Percentiles rank a stretch among this genome's conserved stretches.
Evolutionary conservation across 2,329 filamentous ascomycete species (phyloP).

Genomic region (Nigrospora osmanthi): DNA sequence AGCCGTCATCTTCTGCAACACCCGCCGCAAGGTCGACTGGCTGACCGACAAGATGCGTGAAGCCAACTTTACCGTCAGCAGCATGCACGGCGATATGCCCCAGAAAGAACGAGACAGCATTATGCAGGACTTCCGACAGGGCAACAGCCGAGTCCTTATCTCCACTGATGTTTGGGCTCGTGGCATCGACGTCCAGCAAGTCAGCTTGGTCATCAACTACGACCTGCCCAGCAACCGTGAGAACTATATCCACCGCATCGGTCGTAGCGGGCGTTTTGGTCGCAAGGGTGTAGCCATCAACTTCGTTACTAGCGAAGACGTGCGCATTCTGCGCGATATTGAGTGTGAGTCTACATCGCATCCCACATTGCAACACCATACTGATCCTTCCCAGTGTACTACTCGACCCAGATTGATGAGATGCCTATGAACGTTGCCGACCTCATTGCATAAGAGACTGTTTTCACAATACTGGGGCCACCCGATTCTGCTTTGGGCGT

Average conservation of each 20-base stretch:
- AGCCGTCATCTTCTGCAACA: conserved; percentile 97
- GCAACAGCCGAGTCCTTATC: conserved; percentile 90
- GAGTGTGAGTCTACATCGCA: conserved; percentile 57
- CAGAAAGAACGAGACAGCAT: conserved; percentile 98
- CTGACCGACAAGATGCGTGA: conserved; percentile 98
- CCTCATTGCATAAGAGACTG: conserved; percentile 37
- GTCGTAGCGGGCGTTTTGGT: conserved; percentile 98
- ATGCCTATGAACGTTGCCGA: conserved; percentile 94
- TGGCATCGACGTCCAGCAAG: conserved; percentile 90
- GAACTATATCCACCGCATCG: conserved; percentile 98
- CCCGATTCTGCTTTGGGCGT: neutral
- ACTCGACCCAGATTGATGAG: conserved; percentile 94
- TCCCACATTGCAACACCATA: neutral
- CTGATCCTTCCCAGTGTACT: conserved; percentile 57
- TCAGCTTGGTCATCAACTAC: conserved; percentile 97
- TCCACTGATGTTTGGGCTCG: conserved; percentile 91
- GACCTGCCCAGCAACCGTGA: conserved; percentile 97
- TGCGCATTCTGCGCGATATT: conserved; percentile 94
- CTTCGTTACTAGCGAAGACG: conserved; percentile 97
- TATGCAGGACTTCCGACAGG: conserved; percentile 94
- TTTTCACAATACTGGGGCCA: no score
- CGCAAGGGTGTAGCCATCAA: conserved; percentile 99
- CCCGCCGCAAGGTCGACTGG: conserved; percentile 99
- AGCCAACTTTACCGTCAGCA: conserved; percentile 95
- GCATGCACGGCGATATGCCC: conserved; percentile 96